A percentile compares a stretch with the other conserved stretches of the same genome.
These are phyloP conservation scores for Dipodascus albidus DNA, from an alignment of 805 yeast species.

Conservation along the genomic window DNA sequence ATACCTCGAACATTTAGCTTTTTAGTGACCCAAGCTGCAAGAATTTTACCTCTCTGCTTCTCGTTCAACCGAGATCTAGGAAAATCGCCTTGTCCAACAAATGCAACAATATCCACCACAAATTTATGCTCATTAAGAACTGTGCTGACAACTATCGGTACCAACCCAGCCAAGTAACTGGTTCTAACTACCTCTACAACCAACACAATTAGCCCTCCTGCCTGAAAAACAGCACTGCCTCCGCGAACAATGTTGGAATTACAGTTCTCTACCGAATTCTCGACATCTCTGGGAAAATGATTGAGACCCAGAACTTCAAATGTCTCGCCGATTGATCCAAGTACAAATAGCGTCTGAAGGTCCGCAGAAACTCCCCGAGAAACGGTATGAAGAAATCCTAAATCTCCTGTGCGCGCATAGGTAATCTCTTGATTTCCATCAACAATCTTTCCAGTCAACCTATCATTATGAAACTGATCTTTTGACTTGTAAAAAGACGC, in stretches of 20 bases:
- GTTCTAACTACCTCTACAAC: slow-evolving; percentile 50
- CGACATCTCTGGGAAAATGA: slow-evolving; percentile 83
- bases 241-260: slow-evolving; percentile 33
- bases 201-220: slow-evolving; percentile 68
- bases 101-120: slow-evolving; percentile 73
- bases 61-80: slow-evolving; percentile 65
- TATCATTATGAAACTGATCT: slow-evolving; percentile 41
- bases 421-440: slow-evolving; percentile 52
- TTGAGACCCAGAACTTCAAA: slow-evolving; percentile 86
- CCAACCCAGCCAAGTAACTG: slow-evolving; percentile 53
- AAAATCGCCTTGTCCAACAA: slow-evolving; percentile 50
- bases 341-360: slow-evolving; percentile 70
- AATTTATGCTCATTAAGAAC: slow-evolving; percentile 73
- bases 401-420: slow-evolving; percentile 83
- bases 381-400: slow-evolving; percentile 82
- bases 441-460: slow-evolving; percentile 51
- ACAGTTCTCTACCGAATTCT: slow-evolving; percentile 45
- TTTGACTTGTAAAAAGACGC: slow-evolving; percentile 40
- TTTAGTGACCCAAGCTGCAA: slow-evolving; percentile 44
- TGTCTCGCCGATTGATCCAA: slow-evolving; percentile 78
- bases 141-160: slow-evolving; percentile 72
- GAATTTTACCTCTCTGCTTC: slow-evolving; percentile 62
- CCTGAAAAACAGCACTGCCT: slow-evolving; percentile 57
- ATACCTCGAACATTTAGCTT: slow-evolving; percentile 24
- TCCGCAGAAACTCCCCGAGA: slow-evolving; percentile 31